A percentile compares a stretch with the other conserved stretches of the same genome.
These are phyloP conservation scores for Arabidopsis lyrata DNA, from an alignment of 441 rosid genomes.

Conservation along the genomic window DNA sequence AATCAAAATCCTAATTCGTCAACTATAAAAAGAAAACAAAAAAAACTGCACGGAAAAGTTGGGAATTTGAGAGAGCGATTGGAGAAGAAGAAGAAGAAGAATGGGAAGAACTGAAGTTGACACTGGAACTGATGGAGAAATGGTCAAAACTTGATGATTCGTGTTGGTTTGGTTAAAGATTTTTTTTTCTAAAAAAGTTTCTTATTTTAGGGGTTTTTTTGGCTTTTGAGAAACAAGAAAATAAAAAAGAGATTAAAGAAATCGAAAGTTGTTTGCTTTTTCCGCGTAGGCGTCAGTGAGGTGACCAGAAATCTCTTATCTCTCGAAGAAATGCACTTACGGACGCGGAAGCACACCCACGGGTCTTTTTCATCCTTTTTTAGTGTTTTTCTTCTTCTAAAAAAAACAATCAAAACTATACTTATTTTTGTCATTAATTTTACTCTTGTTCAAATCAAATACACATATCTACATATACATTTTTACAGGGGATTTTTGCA, in stretches of 20 bases:
- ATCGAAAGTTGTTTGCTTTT: slow-evolving; percentile 41
- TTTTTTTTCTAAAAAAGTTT: slow-evolving; percentile 1
- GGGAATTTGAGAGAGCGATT: slow-evolving; percentile 28
- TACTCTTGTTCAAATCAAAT: no score
- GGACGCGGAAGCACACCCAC: slow-evolving; percentile 33
- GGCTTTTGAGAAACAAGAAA: slow-evolving; percentile 6
- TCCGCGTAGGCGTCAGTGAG: slow-evolving; percentile 45
- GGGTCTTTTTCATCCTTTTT: slow-evolving; percentile 17
- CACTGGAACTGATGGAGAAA: slow-evolving; percentile 40
- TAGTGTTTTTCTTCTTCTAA: background rate
- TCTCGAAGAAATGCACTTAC: slow-evolving; percentile 12
- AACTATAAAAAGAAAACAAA: slow-evolving; percentile 14
- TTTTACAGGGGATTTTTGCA: no score
- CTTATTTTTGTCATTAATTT: no score
- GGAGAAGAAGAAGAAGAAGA: slow-evolving; percentile 13
- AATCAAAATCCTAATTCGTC: slow-evolving; percentile 15
- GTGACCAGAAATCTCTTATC: slow-evolving; percentile 30
- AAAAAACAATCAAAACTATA: background rate
- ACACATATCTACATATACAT: no score
- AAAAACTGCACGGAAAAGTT: slow-evolving; percentile 13
- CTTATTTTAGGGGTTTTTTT: slow-evolving; percentile 20
- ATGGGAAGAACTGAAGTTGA: slow-evolving; percentile 44
- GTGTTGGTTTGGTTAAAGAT: slow-evolving; percentile 40
- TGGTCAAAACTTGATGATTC: slow-evolving; percentile 41
- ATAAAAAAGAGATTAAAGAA: slow-evolving; percentile 18